Base-by-base conservation (phyloP, 768 basidiomycete genomes). In the Kwoniella dendrophila region DNA sequence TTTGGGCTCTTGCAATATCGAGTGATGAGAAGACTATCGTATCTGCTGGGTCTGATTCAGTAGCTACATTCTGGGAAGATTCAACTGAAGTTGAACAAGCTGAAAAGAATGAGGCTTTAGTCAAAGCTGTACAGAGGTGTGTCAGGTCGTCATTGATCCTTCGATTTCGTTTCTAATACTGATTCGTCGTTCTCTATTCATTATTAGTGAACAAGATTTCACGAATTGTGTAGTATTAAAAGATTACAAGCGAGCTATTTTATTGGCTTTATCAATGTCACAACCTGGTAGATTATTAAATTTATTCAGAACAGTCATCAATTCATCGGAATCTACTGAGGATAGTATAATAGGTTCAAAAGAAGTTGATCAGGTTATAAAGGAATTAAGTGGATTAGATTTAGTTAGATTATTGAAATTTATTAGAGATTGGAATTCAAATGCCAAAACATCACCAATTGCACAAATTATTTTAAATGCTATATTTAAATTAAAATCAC, bases 61-160 rank as follows among this genome's bases (percentile, higher is more conserved):
- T 96, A 8, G 86, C 96, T 61, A 98, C 92, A 2, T 89, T 99
- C 75, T 98, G 96, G 96, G 83, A 90, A 79, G 95, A 98, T 78
- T 90, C 88, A 64, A 96, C 94, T 0, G 90, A 89, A 74, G 87
- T 90, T 67, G 84, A 90, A 64, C 87, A 89, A 68, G 81, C 82
- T 36, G 88, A 91, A 77, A 88, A 86, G 74, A 88, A 89, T 70
- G 80, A 82, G 4, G 86, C 88, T 71, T 85, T 90, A 24, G 85
- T 86, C 12, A 85, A 89, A 57, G 79, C 86, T 63, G 90, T 91
- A 45, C 83, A 90, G 68, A 90, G 89, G 95, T 94, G 73, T 72
- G 89, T 82, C 26, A 22, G 11, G 7, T 12, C n/a, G 12, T 29
- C 4, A 36, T 32, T 16, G 20, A n/a, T 5, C 16, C n/a, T n/a